phyloP scores from a whole-genome alignment of 2,329 filamentous ascomycete genomes.

The Paraphoma chrysanthemicola region DNA sequence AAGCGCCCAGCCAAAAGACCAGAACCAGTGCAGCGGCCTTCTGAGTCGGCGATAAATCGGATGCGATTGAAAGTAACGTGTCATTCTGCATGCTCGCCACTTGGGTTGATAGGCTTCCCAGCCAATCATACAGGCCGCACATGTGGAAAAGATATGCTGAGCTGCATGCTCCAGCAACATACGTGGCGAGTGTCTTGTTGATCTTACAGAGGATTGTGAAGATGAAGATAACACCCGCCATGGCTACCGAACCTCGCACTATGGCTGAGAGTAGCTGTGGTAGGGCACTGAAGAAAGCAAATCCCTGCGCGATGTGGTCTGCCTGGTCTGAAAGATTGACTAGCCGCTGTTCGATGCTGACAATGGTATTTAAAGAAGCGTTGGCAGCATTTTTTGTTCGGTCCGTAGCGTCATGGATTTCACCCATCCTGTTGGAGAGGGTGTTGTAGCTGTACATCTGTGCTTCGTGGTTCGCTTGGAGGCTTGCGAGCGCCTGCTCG shows the following conservation, averaged over 20 bases:
- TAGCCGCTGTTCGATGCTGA: slow-evolving; percentile 24
- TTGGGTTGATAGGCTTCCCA: slow-evolving; percentile 3
- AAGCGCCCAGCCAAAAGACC: slow-evolving; percentile 23
- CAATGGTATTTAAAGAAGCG: slow-evolving; percentile 18
- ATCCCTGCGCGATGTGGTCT: slow-evolving; percentile 26
- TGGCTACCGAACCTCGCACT: slow-evolving; percentile 10
- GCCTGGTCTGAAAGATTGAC: slow-evolving; percentile 25
- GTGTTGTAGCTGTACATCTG: slow-evolving; percentile 24
- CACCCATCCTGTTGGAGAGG: slow-evolving; percentile 18
- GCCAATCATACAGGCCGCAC: slow-evolving; percentile 20
- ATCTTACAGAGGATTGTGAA: slow-evolving; percentile 21
- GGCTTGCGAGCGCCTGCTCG: slow-evolving; percentile 13
- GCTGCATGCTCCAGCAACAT: slow-evolving; percentile 22
- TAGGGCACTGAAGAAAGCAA: slow-evolving; percentile 29
- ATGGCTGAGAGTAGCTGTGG: slow-evolving; percentile 15
- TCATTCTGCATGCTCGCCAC: neutral
- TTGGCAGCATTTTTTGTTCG: slow-evolving; percentile 17
- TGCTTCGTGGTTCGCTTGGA: slow-evolving; percentile 23
- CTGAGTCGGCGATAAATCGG: slow-evolving; percentile 17
- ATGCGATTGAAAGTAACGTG: neutral
- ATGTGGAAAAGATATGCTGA: slow-evolving; percentile 22
- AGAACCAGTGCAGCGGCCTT: slow-evolving; percentile 19
- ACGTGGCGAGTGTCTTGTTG: slow-evolving; percentile 21
- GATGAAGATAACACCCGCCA: slow-evolving; percentile 11
- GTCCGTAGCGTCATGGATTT: slow-evolving; percentile 15